Evolutionary conservation across 345 rosid genomes (phyloP), one percentile per base, ranked within the genome.

Genomic region (Capsella bursapastoris): DNA sequence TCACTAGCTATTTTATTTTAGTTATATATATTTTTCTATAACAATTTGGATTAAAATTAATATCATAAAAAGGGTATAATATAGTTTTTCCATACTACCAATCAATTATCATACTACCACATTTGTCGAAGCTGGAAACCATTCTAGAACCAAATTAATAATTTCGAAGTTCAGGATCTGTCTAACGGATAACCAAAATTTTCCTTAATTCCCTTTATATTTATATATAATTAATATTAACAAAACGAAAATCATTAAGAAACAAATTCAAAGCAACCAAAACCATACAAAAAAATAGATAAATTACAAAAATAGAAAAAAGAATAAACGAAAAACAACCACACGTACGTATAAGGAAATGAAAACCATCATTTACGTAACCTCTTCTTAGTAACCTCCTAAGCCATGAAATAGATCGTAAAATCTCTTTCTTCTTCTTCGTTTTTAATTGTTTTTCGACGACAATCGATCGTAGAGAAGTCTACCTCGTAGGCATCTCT

Each of bases 401-500:
- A 64, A 48, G 66, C 56, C 76, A 70, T 77, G 80, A 77, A 70
- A 77, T 77, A 77, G 76, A 22, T 64, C 62, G 32, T 59, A 57
- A 34, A 43, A 45, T 4, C 65, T 32, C 4, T 77, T 49, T 70
- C 53, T 64, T 28, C 40, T 31, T 64, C 28, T 57, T 63, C 37
- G 41, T 61, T 69, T 68, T 51, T 32, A 15, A 68, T 76, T 64
- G 45, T 71, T 55, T 62, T 53, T 64, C 27, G 57, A 69, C 64
- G 13, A 69, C 43, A 48, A 76, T 64, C 49, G 35, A 64, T 25
- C 56, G 40, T 47, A 47, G 76, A 70, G 80, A 64, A 29, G 75
- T 77, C 80, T 70, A 70, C 76, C 47, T 64, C 28, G 76, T 77
- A 77, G 80, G 58, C 72, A 18, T 57, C 49, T 64, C 79, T 44